Conservation (phyloP, 2,329 filamentous ascomycete species). For the Drechslerella coelobrocha region DNA sequence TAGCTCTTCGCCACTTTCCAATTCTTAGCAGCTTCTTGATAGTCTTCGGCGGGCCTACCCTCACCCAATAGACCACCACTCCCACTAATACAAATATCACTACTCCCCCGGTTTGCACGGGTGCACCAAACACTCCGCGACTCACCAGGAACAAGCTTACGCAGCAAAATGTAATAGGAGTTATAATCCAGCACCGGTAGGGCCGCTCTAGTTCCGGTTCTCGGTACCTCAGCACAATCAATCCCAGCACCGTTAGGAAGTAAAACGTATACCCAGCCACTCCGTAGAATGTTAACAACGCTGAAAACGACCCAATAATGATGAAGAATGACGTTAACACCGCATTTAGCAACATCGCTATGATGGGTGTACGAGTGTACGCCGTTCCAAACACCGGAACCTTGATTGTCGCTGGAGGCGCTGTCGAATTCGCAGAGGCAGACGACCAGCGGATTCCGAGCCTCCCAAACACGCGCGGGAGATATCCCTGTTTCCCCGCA, state of each 20-base stretch:
- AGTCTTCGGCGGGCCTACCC: slow-evolving; percentile 67
- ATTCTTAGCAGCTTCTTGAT: slow-evolving; percentile 59
- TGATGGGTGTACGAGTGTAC: slow-evolving; percentile 75
- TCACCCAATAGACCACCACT: slow-evolving; percentile 86
- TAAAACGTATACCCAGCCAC: slow-evolving; percentile 98
- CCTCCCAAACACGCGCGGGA: slow-evolving; percentile 81
- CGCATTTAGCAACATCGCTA: slow-evolving; percentile 84
- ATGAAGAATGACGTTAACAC: slow-evolving; percentile 78
- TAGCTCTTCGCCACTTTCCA: slow-evolving; percentile 66
- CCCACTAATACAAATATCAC: slow-evolving; percentile 83
- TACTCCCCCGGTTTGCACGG: slow-evolving; percentile 86
- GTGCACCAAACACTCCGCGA: slow-evolving; percentile 87
- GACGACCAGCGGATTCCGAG: slow-evolving; percentile 70
- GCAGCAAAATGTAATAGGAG: slow-evolving; percentile 97
- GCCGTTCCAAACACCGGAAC: slow-evolving; percentile 30
- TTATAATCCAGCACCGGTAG: slow-evolving; percentile 95
- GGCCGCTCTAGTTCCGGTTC: slow-evolving; percentile 88
- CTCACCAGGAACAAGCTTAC: slow-evolving; percentile 91
- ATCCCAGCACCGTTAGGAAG: slow-evolving; percentile 89
- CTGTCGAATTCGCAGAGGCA: slow-evolving; percentile 53
- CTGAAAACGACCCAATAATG: slow-evolving; percentile 84
- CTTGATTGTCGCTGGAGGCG: slow-evolving; percentile 58
- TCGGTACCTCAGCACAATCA: slow-evolving; percentile 85
- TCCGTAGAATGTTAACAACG: slow-evolving; percentile 94
- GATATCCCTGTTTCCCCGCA: slow-evolving; percentile 92